Percentiles rank a stretch among this genome's conserved stretches.
phyloP scores from a whole-genome alignment of 2,329 filamentous ascomycete species.

The Penicillium sp. region DNA sequence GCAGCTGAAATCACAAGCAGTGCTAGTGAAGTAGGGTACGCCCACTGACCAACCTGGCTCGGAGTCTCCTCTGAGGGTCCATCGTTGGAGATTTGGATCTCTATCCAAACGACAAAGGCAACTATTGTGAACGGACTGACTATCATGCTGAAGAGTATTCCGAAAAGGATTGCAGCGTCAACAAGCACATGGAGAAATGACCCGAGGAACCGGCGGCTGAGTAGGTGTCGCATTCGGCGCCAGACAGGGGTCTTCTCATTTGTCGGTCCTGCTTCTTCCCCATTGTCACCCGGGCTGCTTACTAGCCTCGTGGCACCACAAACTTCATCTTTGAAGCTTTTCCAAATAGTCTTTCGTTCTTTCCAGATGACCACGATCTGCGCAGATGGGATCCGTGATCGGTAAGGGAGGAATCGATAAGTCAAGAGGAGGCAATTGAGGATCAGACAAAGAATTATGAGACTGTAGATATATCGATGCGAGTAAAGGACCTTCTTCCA shows the following conservation, averaged over 20 bases:
- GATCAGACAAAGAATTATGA: conserved; percentile 24
- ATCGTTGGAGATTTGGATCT: conserved; percentile 30
- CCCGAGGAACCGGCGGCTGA: conserved; percentile 10
- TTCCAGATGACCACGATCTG: conserved; percentile 24
- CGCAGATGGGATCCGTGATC: conserved; percentile 24
- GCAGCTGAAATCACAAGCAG: conserved; percentile 28
- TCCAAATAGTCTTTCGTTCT: conserved; percentile 18
- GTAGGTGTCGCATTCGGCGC: conserved; percentile 2
- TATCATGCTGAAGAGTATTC: conserved; percentile 27
- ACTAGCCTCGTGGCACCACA: background rate
- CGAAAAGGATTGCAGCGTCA: conserved; percentile 17
- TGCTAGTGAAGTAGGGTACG: conserved; percentile 24
- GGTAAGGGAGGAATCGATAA: conserved; percentile 22
- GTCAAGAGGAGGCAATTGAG: conserved; percentile 24
- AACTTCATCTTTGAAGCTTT: conserved; percentile 17
- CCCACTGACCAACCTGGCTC: conserved; percentile 33
- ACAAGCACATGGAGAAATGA: conserved; percentile 9
- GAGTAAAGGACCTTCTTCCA: conserved; percentile 20
- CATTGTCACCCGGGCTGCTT: background rate
- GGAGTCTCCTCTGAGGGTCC: conserved; percentile 27
- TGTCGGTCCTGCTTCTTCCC: background rate
- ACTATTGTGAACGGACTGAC: conserved; percentile 29
- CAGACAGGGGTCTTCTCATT: background rate
- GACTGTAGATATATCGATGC: conserved; percentile 27
- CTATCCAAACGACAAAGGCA: conserved; percentile 33